Evolutionary conservation across 1,139 yeast genomes (phyloP).

Genomic region (Geotrichum klebahnii): DNA sequence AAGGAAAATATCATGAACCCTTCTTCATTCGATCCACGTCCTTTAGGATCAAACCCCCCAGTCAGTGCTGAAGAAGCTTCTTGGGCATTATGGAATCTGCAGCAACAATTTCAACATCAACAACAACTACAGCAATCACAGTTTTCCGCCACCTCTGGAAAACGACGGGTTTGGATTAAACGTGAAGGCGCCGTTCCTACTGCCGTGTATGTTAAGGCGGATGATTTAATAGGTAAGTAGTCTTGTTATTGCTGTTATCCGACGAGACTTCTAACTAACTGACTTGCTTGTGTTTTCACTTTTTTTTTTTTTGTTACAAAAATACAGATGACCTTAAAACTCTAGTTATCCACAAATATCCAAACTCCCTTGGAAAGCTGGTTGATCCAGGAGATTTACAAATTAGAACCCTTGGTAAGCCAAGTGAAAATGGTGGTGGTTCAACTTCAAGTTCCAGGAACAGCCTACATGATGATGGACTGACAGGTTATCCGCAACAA

Average conservation of each 20-base stretch:
- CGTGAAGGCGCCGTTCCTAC: constrained; percentile 61
- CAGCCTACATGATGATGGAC: neutral
- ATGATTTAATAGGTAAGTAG: constrained; percentile 42
- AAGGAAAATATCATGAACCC: neutral
- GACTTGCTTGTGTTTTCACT: neutral
- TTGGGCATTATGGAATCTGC: constrained; percentile 1
- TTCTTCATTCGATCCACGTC: neutral
- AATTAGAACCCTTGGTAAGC: neutral
- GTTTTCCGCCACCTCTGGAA: constrained; percentile 11
- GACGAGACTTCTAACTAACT: neutral
- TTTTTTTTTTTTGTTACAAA: too few relatives aligned
- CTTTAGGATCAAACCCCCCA: neutral
- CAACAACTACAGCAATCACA: constrained; percentile 12
- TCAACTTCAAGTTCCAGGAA: neutral
- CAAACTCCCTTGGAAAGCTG: constrained; percentile 58
- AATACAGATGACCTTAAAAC: constrained; percentile 73
- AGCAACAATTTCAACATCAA: constrained; percentile 9
- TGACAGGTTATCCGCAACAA: neutral
- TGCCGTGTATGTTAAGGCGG: constrained; percentile 52
- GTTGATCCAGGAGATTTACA: constrained; percentile 68
- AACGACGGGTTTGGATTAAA: constrained; percentile 60
- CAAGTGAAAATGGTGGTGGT: neutral
- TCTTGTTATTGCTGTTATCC: neutral
- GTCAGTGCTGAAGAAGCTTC: constrained; percentile 4
- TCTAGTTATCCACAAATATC: constrained; percentile 57